Evolutionary conservation across 257 asterid genomes (phyloP).

Genomic region (Ocimum tenuiflorum): DNA sequence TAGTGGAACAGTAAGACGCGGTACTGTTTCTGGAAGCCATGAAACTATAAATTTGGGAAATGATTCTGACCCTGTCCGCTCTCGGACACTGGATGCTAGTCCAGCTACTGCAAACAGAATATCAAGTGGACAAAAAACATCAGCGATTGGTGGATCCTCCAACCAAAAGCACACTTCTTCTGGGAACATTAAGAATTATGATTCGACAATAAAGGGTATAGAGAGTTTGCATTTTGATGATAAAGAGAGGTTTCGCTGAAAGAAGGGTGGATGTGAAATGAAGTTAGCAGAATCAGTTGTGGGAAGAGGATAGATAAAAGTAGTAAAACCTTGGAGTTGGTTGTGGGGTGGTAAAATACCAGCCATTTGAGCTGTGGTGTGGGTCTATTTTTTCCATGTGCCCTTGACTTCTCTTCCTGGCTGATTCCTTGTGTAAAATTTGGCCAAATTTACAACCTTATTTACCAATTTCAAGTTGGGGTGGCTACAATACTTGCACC

Average conservation of each 20-base stretch:
- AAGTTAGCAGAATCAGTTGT: conserved; percentile 20
- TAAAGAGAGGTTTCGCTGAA: conserved; percentile 21
- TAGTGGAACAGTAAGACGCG: conserved; percentile 66
- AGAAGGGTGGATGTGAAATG: conserved; percentile 16
- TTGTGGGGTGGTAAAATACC: conserved; percentile 20
- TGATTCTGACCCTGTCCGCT: conserved; percentile 61
- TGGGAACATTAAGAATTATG: conserved; percentile 47
- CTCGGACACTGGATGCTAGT: conserved; percentile 67
- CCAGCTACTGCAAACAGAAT: conserved; percentile 35
- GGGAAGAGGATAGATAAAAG: conserved; percentile 23
- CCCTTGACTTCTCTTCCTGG: conserved; percentile 28
- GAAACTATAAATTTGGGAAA: conserved; percentile 49
- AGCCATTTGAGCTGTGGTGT: conserved; percentile 32
- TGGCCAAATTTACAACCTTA: conserved; percentile 18
- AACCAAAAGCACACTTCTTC: conserved; percentile 56
- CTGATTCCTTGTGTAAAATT: conserved; percentile 24
- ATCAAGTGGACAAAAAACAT: conserved; percentile 57
- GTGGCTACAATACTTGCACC: no score
- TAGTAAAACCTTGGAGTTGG: conserved; percentile 24
- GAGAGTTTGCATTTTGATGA: conserved; percentile 62
- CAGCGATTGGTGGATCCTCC: conserved; percentile 58
- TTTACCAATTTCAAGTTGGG: conserved; percentile 20
- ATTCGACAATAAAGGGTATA: conserved; percentile 62
- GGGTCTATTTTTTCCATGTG: conserved; percentile 39
- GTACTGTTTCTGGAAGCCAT: conserved; percentile 57